Evolutionary conservation across 352 stramenopile species (phyloP), one percentile per base, ranked within the genome.

Genomic region (Globisporangium canariense): DNA sequence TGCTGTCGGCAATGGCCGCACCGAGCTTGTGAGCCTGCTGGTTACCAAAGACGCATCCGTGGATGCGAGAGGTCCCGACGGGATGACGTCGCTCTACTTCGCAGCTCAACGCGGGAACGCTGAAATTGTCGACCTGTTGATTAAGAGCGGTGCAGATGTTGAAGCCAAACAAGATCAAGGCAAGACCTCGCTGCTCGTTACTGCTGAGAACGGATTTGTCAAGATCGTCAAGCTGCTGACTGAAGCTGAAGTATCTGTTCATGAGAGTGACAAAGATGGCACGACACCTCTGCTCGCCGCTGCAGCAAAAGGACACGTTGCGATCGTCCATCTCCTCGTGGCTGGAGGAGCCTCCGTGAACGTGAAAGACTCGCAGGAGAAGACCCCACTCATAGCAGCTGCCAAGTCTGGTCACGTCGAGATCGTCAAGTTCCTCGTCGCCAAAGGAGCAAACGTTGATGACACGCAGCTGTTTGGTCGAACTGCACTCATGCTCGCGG

Each of bases 401-500:
- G 45, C 34, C n/a, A 55, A 56, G 32, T 46, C 28, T 4, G 46
- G 58, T 3, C 45, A n/a, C 4, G 4, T 63, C 10, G 20, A 63
- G 11, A 55, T 56, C 36, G 58, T 22, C 30, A 49, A 49, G 46
- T n/a, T 34, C 9, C 58, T 63, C 5, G 11, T 63, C 9, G n/a
- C 22, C 8, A 30, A 49, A 3, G 34, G 46, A 4, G 45, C 30
- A 11, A 40, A 13, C n/a, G 20, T 56, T 9, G 46, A 63, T 20
- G 58, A 28, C 28, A 56, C 20, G 28, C 30, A 56, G 30, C 9
- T 10, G 13, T 57, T 38, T n/a, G 58, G 58, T 5, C 14, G 58
- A 13, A 55, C 58, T 1, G 30, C 58, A 1, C 58, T 63, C 10
- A 63, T 63, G 58, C 30, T 63, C 10, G 58, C 58, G 7, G 22